Evolutionary conservation across 2,329 filamentous ascomycete genomes (phyloP).

Genomic region (Talaromyces sp.): DNA sequence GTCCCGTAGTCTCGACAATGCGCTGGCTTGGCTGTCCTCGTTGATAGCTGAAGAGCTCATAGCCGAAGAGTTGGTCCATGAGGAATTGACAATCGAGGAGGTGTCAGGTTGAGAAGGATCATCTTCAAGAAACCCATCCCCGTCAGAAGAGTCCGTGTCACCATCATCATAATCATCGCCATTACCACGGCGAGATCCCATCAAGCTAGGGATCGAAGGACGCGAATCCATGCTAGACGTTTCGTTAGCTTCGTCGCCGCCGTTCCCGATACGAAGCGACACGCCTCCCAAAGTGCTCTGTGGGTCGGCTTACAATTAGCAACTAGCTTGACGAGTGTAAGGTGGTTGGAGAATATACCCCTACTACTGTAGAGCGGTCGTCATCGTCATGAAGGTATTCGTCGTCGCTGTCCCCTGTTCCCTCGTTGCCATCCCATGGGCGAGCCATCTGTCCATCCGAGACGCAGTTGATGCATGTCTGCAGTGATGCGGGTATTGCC

Average conservation of each 20-base stretch:
- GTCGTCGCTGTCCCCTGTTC: not conserved
- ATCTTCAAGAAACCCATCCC: slow-evolving; percentile 10
- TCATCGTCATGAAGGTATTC: not conserved
- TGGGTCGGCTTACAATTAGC: not conserved
- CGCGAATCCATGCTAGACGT: not conserved
- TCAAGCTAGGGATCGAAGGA: not conserved
- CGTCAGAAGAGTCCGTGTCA: slow-evolving; percentile 12
- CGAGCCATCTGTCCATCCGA: slow-evolving; percentile 30
- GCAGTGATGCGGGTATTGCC: not conserved
- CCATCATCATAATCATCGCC: slow-evolving; percentile 16
- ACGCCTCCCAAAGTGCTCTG: slow-evolving; percentile 5
- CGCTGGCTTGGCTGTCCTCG: not conserved
- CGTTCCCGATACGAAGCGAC: not conserved
- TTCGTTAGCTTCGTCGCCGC: not conserved
- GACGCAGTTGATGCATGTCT: slow-evolving; percentile 42
- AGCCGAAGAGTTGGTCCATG: not conserved
- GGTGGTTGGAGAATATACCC: not conserved
- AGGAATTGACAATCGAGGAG: not conserved
- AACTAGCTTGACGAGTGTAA: not conserved
- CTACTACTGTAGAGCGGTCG: not conserved
- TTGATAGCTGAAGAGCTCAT: not conserved
- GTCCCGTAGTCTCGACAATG: not conserved
- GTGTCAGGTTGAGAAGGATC: not conserved
- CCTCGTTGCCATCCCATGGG: slow-evolving; percentile 27
- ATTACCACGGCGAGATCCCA: slow-evolving; percentile 1